phyloP scores from a whole-genome alignment of 345 rosid genomes.

The Chamaenerion angustifolium region DNA sequence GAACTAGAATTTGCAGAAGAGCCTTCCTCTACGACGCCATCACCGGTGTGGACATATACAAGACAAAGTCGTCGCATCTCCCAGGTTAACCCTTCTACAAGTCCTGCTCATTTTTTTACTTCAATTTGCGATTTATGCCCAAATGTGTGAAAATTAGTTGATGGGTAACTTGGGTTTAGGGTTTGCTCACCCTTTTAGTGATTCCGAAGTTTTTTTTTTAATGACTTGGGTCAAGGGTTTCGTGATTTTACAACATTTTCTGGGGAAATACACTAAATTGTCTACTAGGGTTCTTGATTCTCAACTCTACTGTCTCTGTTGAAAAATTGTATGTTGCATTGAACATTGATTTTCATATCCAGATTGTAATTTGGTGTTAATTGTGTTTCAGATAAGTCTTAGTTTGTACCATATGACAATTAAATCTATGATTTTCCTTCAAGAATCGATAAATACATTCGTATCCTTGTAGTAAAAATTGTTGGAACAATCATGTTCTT shows the following conservation, averaged over 20 bases:
- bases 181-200: neutral
- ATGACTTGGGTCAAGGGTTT: neutral
- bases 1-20: conserved; percentile 1
- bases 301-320: neutral
- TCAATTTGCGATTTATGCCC: neutral
- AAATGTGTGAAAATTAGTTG: neutral
- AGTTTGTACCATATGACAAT: neutral
- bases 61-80: conserved; percentile 4
- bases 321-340: neutral
- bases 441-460: too few relatives aligned
- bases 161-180: neutral
- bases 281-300: too few relatives aligned
- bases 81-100: conserved; percentile 2
- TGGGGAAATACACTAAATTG: neutral
- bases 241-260: neutral
- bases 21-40: conserved; percentile 1
- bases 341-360: neutral
- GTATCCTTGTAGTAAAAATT: too few relatives aligned
- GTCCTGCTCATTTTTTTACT: neutral
- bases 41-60: conserved; percentile 4
- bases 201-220: too few relatives aligned
- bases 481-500: too few relatives aligned
- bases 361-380: neutral
- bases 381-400: conserved; percentile 1
- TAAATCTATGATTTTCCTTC: too few relatives aligned